These are phyloP conservation scores for Hirschioporus abietinus DNA, from an alignment of 768 basidiomycete species.

Conservation along the genomic window DNA sequence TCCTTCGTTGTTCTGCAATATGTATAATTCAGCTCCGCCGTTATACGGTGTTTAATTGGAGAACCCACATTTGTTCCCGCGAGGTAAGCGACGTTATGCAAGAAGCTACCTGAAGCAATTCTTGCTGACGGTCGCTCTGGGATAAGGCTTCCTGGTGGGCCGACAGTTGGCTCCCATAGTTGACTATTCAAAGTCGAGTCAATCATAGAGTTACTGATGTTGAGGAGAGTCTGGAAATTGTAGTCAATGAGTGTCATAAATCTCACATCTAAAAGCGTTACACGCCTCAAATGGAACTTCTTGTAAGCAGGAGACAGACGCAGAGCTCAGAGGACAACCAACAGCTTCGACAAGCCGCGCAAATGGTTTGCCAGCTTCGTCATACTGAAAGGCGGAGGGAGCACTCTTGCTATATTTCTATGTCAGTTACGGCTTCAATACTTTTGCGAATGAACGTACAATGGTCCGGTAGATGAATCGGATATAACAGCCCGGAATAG, in stretches of 20 bases:
- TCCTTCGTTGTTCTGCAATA: conserved; percentile 47
- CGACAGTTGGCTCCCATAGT: conserved; percentile 53
- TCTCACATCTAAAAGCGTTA: not conserved
- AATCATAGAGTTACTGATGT: conserved; percentile 44
- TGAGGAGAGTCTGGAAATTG: conserved; percentile 37
- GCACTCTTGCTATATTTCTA: conserved; percentile 42
- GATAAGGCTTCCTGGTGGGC: conserved; percentile 44
- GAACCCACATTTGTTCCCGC: conserved; percentile 49
- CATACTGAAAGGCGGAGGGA: conserved; percentile 39
- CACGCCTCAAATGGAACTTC: conserved; percentile 39
- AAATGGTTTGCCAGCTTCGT: conserved; percentile 48
- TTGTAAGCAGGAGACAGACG: conserved; percentile 40
- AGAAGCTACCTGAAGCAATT: conserved; percentile 43
- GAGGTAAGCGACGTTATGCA: conserved; percentile 44
- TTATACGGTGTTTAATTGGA: not conserved
- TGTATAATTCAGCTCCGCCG: not conserved
- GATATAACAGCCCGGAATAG: conserved; percentile 50
- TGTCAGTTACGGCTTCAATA: not conserved
- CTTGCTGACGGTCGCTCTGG: conserved; percentile 39
- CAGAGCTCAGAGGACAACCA: conserved; percentile 36
- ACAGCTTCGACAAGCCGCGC: conserved; percentile 38
- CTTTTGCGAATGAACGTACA: conserved; percentile 29
- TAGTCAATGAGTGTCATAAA: not conserved
- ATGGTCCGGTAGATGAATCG: conserved; percentile 50
- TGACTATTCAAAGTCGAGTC: conserved; percentile 41